Evolutionary conservation across 257 asterid species (phyloP).

Genomic region (Primulina huaijiensis): DNA sequence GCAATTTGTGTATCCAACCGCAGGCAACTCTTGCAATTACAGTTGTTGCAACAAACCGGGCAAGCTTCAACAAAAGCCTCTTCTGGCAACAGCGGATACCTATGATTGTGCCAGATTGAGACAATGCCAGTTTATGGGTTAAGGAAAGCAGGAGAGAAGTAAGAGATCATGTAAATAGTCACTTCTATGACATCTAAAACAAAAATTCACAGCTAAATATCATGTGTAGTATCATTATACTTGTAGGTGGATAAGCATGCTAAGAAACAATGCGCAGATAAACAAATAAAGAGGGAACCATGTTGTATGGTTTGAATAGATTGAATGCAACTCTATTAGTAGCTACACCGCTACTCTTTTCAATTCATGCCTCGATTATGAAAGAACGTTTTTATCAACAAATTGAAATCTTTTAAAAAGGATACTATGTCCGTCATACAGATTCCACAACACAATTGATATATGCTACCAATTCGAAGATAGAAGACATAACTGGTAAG

Average conservation of each 20-base stretch:
- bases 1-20: constrained; percentile 36
- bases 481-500: neutral
- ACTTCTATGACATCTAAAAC: neutral
- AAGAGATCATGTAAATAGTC: neutral
- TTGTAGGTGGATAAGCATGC: neutral
- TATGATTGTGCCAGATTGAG: constrained; percentile 17
- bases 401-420: neutral
- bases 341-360: neutral
- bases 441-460: neutral
- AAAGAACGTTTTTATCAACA: neutral
- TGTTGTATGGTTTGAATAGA: neutral
- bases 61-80: constrained; percentile 47
- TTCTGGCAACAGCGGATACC: constrained; percentile 54
- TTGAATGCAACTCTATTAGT: neutral
- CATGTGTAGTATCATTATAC: too few species aligned
- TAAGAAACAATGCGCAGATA: neutral
- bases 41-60: constrained; percentile 52
- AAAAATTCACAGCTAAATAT: neutral
- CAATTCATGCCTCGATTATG: neutral
- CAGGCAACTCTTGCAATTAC: constrained; percentile 63
- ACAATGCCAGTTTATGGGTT: neutral
- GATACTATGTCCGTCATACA: neutral
- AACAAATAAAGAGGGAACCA: neutral
- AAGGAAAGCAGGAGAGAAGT: neutral
- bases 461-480: neutral